Evolutionary conservation across 2,329 filamentous ascomycete genomes (phyloP), one percentile per base, ranked within the genome.

Genomic region (Didymella keratinophila): DNA sequence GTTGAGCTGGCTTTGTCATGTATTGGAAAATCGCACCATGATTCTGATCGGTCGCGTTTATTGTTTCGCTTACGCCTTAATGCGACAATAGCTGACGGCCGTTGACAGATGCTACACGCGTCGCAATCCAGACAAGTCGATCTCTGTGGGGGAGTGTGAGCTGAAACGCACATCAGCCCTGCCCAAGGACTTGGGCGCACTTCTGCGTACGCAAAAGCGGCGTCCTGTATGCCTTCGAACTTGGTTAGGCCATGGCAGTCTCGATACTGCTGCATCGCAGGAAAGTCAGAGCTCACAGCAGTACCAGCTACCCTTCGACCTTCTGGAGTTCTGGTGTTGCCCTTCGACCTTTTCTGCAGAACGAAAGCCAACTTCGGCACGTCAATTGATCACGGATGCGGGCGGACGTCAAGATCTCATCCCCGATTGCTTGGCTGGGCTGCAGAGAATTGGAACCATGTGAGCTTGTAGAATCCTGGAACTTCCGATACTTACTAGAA

Each of bases 21-120:
- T 34, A 25, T 39, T 32, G 20, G 18, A 23, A 16, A 23, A 23
- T 11, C 18, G 43, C 25, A 30, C 7, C 32, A 32, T 34, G 18
- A 12, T 14, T 27, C 21, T 20, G 32, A 44, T 39, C 39, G 45
- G 28, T 42, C 32, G 48, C 44, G 49, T 39, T 48, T 43, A 30
- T 39, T 20, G 44, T 48, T 44, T 60, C 52, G 52, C 57, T 50
- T 48, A 28, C 47, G 34, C 57, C 16, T 21, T 48, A 18, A 52
- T 52, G 47, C 42, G 52, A 56, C 46, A 32, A 45, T 37, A 44
- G 47, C 51, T 52, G 32, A 44, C 21, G 36, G 39, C 47, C 41
- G 47, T 48, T 55, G 41, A 44, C 27, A 47, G 42, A 43, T 44
- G 45, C 41, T 50, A 42, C 21, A 42, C 45, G 50, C 56, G 45